Evolutionary conservation across 2,329 filamentous ascomycete genomes (phyloP), one percentile per base, ranked within the genome.

Genomic region (Zarea fungicola): DNA sequence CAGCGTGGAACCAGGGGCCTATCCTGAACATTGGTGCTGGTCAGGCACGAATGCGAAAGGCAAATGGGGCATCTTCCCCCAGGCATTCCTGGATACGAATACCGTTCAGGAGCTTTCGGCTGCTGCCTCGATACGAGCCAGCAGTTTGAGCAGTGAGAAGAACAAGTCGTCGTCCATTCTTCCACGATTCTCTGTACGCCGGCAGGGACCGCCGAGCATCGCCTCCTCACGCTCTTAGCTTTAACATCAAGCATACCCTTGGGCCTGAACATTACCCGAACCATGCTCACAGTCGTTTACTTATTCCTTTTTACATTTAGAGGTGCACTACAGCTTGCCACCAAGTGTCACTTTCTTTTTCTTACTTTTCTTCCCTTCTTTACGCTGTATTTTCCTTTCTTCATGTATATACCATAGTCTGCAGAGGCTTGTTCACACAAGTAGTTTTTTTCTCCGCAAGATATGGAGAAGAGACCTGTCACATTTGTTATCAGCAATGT

Each of bases 1-100:
- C 52, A 44, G 21, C 39, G 29, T 16, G n/a, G 8, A 40, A 14
- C 5, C 22, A 75, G 73, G 70, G 69, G 55, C 66, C 3, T 67
- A 74, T 49, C 62, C 66, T 19, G 71, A 74, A 11, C 73, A 77
- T 52, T 80, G 77, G 76, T 80, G 76, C 60, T 80, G 76, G 77
- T 72, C 71, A 1, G 77, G 76, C 2, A 74, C 65, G 14, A 79
- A 77, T 50, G 56, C 71, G 31, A 76, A 73, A 52, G 75, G 76
- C 4, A 76, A 72, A 60, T 73, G 68, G 64, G 77, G 77, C 22
- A 68, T 79, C 43, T 80, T 80, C 58, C 75, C 74, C 14, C 67
- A 71, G 52, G 70, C 68, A 3, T 75, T 76, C 53, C 62, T 80
- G 35, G 73, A 77, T 54, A 61, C 63, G 14, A 65, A 62, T 42